Evolutionary conservation across 345 rosid genomes (phyloP).

Genomic region (Euphorbia tirucalli): DNA sequence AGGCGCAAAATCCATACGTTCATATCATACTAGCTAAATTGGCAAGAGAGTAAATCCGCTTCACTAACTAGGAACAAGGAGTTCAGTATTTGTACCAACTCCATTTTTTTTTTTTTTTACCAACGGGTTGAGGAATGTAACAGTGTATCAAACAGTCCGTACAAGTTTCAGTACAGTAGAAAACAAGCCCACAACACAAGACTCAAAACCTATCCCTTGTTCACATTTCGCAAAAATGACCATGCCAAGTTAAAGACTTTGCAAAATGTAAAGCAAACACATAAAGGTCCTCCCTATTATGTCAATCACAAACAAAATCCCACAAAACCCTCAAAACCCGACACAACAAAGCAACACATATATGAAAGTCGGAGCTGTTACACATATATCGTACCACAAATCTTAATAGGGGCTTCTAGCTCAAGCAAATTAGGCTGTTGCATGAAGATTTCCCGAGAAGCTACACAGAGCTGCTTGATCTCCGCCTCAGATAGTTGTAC

Average conservation of each 20-base stretch:
- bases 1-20: neutral
- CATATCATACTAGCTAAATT: neutral
- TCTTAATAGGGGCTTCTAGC: slow-evolving; percentile 95
- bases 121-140: neutral
- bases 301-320: too few species aligned
- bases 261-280: neutral
- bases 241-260: neutral
- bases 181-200: neutral
- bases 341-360: neutral
- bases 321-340: neutral
- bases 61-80: neutral
- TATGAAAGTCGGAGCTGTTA: neutral
- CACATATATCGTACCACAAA: slow-evolving; percentile 55
- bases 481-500: slow-evolving; percentile 89
- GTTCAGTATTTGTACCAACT: neutral
- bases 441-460: slow-evolving; percentile 73
- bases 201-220: neutral
- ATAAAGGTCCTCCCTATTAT: neutral
- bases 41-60: neutral
- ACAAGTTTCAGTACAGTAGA: neutral
- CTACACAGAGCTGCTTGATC: slow-evolving; percentile 82
- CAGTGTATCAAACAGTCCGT: neutral
- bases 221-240: neutral
- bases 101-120: neutral
- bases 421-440: slow-evolving; percentile 89